Evolutionary conservation across 2,329 filamentous ascomycete species (phyloP).

Genomic region (Zymoseptoria crescenta): DNA sequence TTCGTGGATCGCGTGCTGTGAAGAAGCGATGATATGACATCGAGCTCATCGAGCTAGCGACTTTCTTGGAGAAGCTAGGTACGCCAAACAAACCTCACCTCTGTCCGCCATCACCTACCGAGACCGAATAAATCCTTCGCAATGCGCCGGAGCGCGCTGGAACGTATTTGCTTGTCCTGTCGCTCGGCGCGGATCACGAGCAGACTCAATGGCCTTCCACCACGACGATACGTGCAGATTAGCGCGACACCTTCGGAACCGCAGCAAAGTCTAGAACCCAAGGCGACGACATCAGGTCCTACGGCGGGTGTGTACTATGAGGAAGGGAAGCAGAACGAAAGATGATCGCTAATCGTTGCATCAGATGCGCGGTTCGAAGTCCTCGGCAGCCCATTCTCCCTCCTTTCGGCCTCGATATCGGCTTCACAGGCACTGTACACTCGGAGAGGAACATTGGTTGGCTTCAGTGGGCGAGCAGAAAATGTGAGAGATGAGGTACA

Average conservation of each 20-base stretch:
- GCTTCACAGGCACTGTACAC: constrained; percentile 93
- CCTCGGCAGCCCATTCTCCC: constrained; percentile 81
- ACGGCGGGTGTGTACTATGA: constrained; percentile 11
- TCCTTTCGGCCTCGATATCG: constrained; percentile 86
- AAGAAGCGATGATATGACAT: neutral
- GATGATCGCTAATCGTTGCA: neutral
- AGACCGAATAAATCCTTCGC: neutral
- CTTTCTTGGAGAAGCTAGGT: neutral
- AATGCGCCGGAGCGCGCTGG: constrained; percentile 27
- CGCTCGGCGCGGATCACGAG: constrained; percentile 11
- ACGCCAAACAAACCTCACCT: neutral
- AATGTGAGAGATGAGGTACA: constrained; percentile 54
- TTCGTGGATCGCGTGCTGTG: constrained; percentile 6
- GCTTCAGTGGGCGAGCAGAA: constrained; percentile 80
- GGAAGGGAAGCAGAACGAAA: neutral
- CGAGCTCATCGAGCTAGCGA: neutral
- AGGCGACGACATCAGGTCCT: constrained; percentile 12
- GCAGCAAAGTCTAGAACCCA: constrained; percentile 29
- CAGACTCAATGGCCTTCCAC: constrained; percentile 2
- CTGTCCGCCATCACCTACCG: neutral
- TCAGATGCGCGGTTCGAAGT: constrained; percentile 92
- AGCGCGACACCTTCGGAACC: constrained; percentile 38
- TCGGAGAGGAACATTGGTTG: constrained; percentile 81
- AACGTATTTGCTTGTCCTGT: constrained; percentile 23
- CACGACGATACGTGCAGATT: constrained; percentile 38